Evolutionary conservation across 2,329 filamentous ascomycete species (phyloP).

Genomic region (Fusarium sterilihyphosum): DNA sequence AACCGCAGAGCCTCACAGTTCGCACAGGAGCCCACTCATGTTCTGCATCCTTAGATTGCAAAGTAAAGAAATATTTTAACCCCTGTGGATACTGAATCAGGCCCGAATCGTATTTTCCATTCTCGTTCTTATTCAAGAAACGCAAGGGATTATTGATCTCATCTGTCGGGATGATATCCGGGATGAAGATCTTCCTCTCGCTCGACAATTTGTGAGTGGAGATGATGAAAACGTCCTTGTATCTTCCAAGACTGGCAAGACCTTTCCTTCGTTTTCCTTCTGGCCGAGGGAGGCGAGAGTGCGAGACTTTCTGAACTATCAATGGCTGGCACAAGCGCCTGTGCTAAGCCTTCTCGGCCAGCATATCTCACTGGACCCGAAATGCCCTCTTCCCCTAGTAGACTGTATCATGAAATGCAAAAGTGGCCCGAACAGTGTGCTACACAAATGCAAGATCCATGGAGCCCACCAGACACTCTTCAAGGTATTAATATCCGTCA

Average conservation of each 20-base stretch:
- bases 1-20: slow-evolving; percentile 5
- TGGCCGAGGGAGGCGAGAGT: slow-evolving; percentile 1
- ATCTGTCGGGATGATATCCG: background rate
- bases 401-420: background rate
- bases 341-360: background rate
- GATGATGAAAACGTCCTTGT: background rate
- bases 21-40: background rate
- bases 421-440: background rate
- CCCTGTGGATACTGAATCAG: background rate
- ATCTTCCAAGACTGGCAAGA: background rate
- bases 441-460: slow-evolving; percentile 12
- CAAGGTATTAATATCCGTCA: background rate
- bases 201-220: background rate
- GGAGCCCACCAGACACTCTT: background rate
- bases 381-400: slow-evolving; percentile 2
- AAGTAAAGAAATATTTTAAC: background rate
- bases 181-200: slow-evolving; percentile 24
- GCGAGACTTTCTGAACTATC: slow-evolving; percentile 5
- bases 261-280: background rate
- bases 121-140: slow-evolving; percentile 17
- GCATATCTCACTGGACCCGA: background rate
- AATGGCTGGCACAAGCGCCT: slow-evolving; percentile 29
- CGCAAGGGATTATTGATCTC: background rate
- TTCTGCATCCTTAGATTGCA: background rate
- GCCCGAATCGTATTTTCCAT: slow-evolving; percentile 20